Conservation (phyloP, 805 yeast genomes). For the Candida maesae region DNA sequence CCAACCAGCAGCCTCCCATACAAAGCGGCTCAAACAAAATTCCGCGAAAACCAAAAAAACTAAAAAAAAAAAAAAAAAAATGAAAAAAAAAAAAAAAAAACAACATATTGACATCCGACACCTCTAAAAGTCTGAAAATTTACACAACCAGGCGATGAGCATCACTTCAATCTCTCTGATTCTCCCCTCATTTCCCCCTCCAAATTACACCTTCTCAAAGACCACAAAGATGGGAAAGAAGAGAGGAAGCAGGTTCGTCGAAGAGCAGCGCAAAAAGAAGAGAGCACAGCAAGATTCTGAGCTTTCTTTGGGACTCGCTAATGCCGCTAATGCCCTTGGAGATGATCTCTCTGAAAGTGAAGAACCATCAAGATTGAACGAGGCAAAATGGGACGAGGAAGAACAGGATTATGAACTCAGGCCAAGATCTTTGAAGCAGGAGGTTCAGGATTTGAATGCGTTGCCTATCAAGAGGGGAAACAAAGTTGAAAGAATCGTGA, state of each 20-base stretch:
- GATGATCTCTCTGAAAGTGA: slow-evolving; percentile 7
- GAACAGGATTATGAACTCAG: slow-evolving; percentile 75
- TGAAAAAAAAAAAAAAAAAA: no score
- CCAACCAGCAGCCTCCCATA: no score
- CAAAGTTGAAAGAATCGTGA: slow-evolving; percentile 61
- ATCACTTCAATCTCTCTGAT: neutral
- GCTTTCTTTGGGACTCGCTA: slow-evolving; percentile 24
- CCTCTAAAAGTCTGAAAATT: no score
- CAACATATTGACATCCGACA: no score
- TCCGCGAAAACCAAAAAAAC: no score
- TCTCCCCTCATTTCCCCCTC: no score
- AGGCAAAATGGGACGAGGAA: slow-evolving; percentile 53
- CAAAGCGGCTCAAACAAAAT: no score
- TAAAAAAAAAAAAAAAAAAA: no score
- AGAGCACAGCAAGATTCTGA: slow-evolving; percentile 22
- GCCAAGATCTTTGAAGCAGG: slow-evolving; percentile 56
- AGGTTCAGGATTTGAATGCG: slow-evolving; percentile 52
- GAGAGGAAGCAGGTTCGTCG: slow-evolving; percentile 34
- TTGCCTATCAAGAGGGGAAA: slow-evolving; percentile 83
- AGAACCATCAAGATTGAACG: neutral
- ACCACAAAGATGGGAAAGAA: slow-evolving; percentile 34
- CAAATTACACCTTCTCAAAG: neutral
- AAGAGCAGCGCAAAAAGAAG: slow-evolving; percentile 27
- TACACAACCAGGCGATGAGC: slow-evolving; percentile 1
- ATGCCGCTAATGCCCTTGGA: slow-evolving; percentile 14